Conservation (phyloP, 2,329 filamentous ascomycete genomes). For the Emmonsiellopsis sp. region DNA sequence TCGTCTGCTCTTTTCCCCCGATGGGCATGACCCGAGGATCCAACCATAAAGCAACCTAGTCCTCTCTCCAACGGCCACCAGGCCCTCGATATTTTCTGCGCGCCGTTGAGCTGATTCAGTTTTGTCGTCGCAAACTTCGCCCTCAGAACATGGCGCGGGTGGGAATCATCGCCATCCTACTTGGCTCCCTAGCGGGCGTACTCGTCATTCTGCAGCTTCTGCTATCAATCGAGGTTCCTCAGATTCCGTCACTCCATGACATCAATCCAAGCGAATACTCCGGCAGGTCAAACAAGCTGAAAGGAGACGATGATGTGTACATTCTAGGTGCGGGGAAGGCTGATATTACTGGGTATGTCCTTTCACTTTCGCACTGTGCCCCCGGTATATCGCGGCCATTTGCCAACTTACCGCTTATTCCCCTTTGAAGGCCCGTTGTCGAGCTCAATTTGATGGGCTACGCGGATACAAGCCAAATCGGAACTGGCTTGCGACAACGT, state of each 20-base stretch:
- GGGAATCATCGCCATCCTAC: constrained; percentile 3
- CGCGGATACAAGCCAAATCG: constrained; percentile 72
- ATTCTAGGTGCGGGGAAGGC: constrained; percentile 61
- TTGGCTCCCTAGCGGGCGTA: constrained; percentile 7
- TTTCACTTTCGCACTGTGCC: constrained; percentile 4
- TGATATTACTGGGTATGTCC: constrained; percentile 57
- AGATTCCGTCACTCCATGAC: constrained; percentile 10
- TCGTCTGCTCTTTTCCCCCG: too few species aligned
- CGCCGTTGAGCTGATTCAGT: too few species aligned
- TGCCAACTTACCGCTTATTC: not conserved
- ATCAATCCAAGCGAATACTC: constrained; percentile 15
- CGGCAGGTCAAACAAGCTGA: constrained; percentile 13
- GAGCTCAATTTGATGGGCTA: constrained; percentile 91
- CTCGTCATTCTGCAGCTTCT: constrained; percentile 25
- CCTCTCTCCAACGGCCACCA: too few species aligned
- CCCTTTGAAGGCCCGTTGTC: constrained; percentile 59
- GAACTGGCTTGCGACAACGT: constrained; percentile 75
- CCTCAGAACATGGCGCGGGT: constrained; percentile 2
- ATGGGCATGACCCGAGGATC: too few species aligned
- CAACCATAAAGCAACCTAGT: too few species aligned
- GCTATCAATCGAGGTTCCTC: constrained; percentile 13
- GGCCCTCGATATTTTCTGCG: too few species aligned
- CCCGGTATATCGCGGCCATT: not conserved
- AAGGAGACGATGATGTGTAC: constrained; percentile 39
- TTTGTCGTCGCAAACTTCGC: too few species aligned